These are phyloP conservation scores for Phytophthora cryptogea DNA, from an alignment of 352 stramenopile species.

Conservation along the genomic window DNA sequence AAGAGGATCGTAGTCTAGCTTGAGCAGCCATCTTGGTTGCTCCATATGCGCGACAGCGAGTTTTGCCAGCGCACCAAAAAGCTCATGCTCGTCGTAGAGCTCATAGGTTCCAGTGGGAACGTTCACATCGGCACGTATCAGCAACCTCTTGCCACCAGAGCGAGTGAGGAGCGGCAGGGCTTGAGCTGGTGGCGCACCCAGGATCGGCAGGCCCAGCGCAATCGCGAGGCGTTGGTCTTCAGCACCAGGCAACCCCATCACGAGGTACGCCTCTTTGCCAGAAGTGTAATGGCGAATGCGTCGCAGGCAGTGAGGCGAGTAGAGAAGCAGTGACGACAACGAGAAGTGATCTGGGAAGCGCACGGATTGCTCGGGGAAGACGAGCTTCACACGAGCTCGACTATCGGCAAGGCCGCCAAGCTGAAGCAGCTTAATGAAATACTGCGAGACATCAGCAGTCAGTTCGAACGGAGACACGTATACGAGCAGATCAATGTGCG, in stretches of 20 bases:
- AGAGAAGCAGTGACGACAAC: conserved; percentile 78
- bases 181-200: conserved; percentile 59
- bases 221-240: conserved; percentile 86
- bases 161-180: conserved; percentile 67
- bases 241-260: conserved; percentile 69
- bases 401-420: conserved; percentile 69
- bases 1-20: conserved; percentile 81
- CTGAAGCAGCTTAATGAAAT: conserved; percentile 86
- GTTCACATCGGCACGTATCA: conserved; percentile 87
- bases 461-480: conserved; percentile 89
- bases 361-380: conserved; percentile 82
- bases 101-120: conserved; percentile 87
- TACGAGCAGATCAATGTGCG: conserved; percentile 85
- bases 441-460: conserved; percentile 72
- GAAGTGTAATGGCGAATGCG: conserved; percentile 63
- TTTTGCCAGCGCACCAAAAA: conserved; percentile 83
- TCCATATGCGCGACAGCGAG: conserved; percentile 87
- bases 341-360: conserved; percentile 86
- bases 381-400: conserved; percentile 69
- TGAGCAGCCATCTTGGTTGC: conserved; percentile 76
- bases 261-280: conserved; percentile 75
- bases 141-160: conserved; percentile 81
- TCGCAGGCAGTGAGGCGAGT: conserved; percentile 80
- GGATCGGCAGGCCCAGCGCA: conserved; percentile 73
- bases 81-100: conserved; percentile 88